Percentiles rank a stretch among this genome's conserved stretches.
These are phyloP conservation scores for Penicillium turbatum DNA, from an alignment of 495 filamentous ascomycete species.

Conservation along the genomic window DNA sequence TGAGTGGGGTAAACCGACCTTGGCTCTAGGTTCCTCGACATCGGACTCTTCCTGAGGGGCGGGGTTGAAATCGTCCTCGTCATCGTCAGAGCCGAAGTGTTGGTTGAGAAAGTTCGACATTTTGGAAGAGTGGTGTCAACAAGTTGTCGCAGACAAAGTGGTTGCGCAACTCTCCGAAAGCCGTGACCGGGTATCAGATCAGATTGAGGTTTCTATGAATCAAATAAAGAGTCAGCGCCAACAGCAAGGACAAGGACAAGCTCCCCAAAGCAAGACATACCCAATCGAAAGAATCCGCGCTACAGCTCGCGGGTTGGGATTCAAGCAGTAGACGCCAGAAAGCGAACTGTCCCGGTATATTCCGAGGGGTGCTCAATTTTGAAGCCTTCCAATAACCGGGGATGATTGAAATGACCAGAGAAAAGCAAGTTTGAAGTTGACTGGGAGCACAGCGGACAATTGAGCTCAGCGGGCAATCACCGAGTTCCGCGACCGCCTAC, in stretches of 20 bases:
- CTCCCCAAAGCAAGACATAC: constrained; percentile 5
- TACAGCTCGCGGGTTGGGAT: constrained; percentile 3
- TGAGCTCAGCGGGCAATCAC: constrained; percentile 24
- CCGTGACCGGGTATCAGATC: not conserved
- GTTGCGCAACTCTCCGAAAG: not conserved
- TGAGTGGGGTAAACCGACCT: constrained; percentile 31
- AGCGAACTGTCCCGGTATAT: not conserved
- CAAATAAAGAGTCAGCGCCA: not conserved
- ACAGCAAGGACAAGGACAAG: not conserved
- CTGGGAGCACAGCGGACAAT: constrained; percentile 11
- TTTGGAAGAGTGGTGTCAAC: constrained; percentile 10
- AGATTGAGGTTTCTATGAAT: not conserved
- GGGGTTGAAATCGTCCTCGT: constrained; percentile 81
- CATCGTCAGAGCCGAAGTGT: constrained; percentile 67
- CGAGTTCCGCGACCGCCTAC: constrained; percentile 17
- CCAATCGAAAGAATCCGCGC: constrained; percentile 7
- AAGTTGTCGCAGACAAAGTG: not conserved
- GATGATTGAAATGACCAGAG: not conserved
- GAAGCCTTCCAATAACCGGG: not conserved
- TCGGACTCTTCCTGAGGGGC: constrained; percentile 63
- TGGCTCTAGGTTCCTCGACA: constrained; percentile 49
- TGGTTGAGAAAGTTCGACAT: constrained; percentile 54
- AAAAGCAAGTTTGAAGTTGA: not conserved
- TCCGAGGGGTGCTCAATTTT: not conserved
- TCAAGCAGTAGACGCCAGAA: not conserved